These are phyloP conservation scores for Apium graveolens DNA, from an alignment of 129 eudicot genomes.

Conservation along the genomic window DNA sequence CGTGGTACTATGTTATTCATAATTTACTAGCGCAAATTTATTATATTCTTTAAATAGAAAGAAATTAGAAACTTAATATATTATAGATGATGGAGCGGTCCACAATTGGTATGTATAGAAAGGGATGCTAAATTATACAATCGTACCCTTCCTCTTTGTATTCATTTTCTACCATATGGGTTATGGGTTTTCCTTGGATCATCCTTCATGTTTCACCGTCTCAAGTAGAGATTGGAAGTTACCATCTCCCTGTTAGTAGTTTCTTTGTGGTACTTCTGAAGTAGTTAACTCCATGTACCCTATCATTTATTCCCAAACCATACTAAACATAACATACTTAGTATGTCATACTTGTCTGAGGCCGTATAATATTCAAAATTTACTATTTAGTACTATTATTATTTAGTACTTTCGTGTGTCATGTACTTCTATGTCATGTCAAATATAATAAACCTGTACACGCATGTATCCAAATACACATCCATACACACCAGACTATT, in stretches of 20 bases:
- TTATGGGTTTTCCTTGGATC: not conserved
- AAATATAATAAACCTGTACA: too few relatives aligned
- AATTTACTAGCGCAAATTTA: not conserved
- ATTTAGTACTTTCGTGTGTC: too few relatives aligned
- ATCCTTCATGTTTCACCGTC: not conserved
- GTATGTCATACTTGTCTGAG: too few relatives aligned
- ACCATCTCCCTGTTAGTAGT: too few relatives aligned
- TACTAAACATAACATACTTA: too few relatives aligned
- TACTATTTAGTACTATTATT: too few relatives aligned
- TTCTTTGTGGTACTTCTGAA: too few relatives aligned
- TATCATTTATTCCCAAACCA: too few relatives aligned
- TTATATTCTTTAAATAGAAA: not conserved
- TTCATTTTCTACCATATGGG: not conserved
- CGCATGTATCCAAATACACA: too few relatives aligned
- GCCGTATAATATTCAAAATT: too few relatives aligned
- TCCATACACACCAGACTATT: too few relatives aligned
- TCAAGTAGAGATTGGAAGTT: not conserved
- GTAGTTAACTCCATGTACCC: not conserved
- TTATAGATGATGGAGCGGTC: not conserved
- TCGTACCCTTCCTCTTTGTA: not conserved
- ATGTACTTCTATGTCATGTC: too few relatives aligned
- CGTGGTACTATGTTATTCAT: not conserved
- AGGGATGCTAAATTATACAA: not conserved
- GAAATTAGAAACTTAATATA: not conserved
- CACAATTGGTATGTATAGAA: not conserved